Evolutionary conservation across 2,329 filamentous ascomycete species (phyloP), one percentile per base, ranked within the genome.

Genomic region (Eurotiales sp.): DNA sequence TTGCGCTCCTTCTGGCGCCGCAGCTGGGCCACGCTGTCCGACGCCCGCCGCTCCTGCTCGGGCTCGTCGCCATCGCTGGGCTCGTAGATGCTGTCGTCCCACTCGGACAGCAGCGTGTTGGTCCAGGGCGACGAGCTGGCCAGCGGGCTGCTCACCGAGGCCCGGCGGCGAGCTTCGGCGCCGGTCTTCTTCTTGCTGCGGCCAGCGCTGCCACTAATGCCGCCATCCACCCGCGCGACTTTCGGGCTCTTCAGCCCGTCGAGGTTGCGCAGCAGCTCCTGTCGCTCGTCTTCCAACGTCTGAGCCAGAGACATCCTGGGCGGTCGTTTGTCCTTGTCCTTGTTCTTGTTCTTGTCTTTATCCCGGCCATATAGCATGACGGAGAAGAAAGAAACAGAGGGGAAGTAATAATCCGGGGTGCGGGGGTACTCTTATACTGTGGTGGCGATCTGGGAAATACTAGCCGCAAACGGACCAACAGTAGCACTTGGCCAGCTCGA

Each of bases 211-310:
- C 19, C 88, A 58, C 85, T 78, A 23, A 69, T 78, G 77, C 54
- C 82, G 77, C 56, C 84, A 80, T 53, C n/a, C n/a, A 21, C 52
- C 62, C 58, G 30, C 15, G 5, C 53, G 57, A 57, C 54, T 29
- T n/a, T 55, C 56, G 50, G 55, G 64, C 40, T 77, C 78, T 66
- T 87, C 84, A 50, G 46, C 4, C 45, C 49, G 22, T 54, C 52
- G 37, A 90, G 75, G 55, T 89, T 73, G 43, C 83, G 83, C 58
- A 90, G 75, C 34, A 90, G 84, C 70, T 89, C 86, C 56, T 78
- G 77, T 55, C 86, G 81, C 75, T 92, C 88, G 74, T 90, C 85
- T 64, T 90, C 87, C 56, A 90, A 77, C 58, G 85, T 82, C 44
- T 85, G 81, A 71, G 90, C 87, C 63, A 91, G 81, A 63, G 86